Evolutionary conservation across 192 early-diverging fungal genomes (phyloP).

Genomic region (Cladochytrium replicatum): DNA sequence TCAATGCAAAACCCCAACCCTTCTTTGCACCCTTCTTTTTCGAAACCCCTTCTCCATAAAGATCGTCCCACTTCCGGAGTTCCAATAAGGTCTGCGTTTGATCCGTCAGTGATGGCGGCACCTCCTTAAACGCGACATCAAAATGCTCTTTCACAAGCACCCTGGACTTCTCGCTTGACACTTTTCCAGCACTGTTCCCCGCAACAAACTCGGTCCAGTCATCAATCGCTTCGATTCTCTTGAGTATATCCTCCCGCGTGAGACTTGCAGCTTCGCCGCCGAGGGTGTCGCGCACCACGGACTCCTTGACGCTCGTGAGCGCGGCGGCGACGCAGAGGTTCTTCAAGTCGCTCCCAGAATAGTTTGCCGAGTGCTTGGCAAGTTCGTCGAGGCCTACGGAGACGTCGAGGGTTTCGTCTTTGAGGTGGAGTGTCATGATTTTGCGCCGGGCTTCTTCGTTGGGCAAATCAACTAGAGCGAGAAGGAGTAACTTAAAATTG

Average conservation of each 20-base stretch:
- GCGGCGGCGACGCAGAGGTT: conserved; percentile 86
- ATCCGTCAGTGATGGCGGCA: conserved; percentile 17
- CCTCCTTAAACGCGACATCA: conserved; percentile 61
- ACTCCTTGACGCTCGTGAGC: conserved; percentile 1
- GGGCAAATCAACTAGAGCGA: conserved; percentile 77
- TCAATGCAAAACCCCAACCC: conserved; percentile 42
- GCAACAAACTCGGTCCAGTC: conserved; percentile 18
- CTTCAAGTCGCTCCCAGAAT: conserved; percentile 81
- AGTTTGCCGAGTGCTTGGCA: conserved; percentile 56
- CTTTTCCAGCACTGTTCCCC: conserved; percentile 7
- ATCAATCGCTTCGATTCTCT: conserved; percentile 14
- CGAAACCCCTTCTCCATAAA: conserved; percentile 23
- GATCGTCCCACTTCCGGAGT: conserved; percentile 19
- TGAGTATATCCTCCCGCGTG: conserved; percentile 9
- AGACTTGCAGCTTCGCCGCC: background rate
- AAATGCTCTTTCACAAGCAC: too few species aligned
- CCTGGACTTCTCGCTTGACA: too few species aligned
- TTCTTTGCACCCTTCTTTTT: conserved; percentile 32
- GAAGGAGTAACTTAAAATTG: too few species aligned
- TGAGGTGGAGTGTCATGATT: conserved; percentile 61
- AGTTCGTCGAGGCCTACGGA: conserved; percentile 34
- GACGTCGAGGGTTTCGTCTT: conserved; percentile 54
- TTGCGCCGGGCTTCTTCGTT: conserved; percentile 50
- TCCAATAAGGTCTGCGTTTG: conserved; percentile 15
- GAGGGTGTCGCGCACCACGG: background rate